Base-by-base conservation (phyloP, 495 filamentous ascomycete genomes). In the Hyaloscypha variabilis region DNA sequence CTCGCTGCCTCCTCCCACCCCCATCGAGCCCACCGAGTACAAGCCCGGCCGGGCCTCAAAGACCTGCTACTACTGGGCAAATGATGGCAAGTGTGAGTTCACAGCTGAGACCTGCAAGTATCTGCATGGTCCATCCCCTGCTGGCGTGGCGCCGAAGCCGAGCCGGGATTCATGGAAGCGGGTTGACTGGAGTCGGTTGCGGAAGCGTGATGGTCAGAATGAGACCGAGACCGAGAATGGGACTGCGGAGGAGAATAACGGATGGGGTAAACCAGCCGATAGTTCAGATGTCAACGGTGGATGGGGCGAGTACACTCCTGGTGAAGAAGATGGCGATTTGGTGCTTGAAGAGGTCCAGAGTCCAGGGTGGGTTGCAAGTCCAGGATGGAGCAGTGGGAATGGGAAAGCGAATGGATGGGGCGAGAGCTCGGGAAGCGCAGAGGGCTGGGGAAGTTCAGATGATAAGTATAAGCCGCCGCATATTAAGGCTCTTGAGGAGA, bases 41-140 rank as follows among this genome's bases (percentile, higher is more conserved):
- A 21, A 14, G 11, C 25, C 59, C 11, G 46, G 14, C 52, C 49
- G 49, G 54, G 39, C 6, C 24, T 21, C 23, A 28, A 57, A 59
- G 24, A 65, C 67, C 2, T 69, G 67, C 39, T 64, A 50, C 26
- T 69, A 60, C 53, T 69, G 67, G 67, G 58, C 62, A 1, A 64
- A 56, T 11, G 51, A 36, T 13, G 67, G 56, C 2, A 42, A 60
- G 28, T 69, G 67, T 28, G n/a, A 30, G 13, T 61, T 58, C 28
- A 29, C 31, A 2, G 53, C 62, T 36, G 62, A 62, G 10, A 28
- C 52, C 19, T 69, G 67, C 30, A 69, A 69, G 58, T 69, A 65
- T 23, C 19, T 69, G 50, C 67, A 69, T 53, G 62, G 17, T 14
- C 57, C 53, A 21, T 36, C 42, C 25, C 0, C 51, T 3, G 53